Base-by-base conservation (phyloP, 1,139 yeast species). In the Pichia sp. region DNA sequence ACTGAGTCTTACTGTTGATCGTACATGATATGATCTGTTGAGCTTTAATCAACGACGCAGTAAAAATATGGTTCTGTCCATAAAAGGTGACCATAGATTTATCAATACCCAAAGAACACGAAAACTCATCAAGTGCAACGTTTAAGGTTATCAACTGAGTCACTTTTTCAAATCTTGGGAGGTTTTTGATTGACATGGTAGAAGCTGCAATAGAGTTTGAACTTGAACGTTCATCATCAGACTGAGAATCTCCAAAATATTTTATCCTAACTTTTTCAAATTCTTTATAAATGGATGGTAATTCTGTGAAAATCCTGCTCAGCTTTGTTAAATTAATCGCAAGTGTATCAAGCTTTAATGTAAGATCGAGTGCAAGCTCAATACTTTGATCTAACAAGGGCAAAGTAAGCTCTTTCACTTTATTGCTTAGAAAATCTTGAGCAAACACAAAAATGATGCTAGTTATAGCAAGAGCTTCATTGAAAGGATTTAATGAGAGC, bases 61-160 rank as follows among this genome's bases (percentile, higher is more conserved):
- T 44, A 1, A 50, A 8, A 3, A 43, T 37, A 0, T 45, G 28
- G 2, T 44, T 46, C 11, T 32, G 39, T 5, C 58, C 61, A 23
- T 41, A 39, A 4, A 52, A 8, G 6, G 39, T 42, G 1, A 55
- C 20, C 0, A 36, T 31, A 1, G 51, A 40, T 31, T 49, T 39
- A 20, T 55, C 52, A 10, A 58, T 38, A 4, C 53, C 50, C n/a
- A 57, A 8, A 20, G 40, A 43, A 32, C 46, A 47, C 4, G 45
- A 40, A 26, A 45, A 52, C 9, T 48, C 45, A n/a, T 40, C 45
- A 10, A 56, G 26, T n/a, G 49, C 31, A 12, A 50, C 18, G 23
- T 52, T 51, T 14, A 51, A 18, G 6, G 49, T 48, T 14, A 52
- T 43, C 23, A 50, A 42, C 3, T 32, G 53, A 2, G 30, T 30